These are phyloP conservation scores for Echinosophora koreensis DNA, from an alignment of 306 rosid genomes.

Conservation along the genomic window DNA sequence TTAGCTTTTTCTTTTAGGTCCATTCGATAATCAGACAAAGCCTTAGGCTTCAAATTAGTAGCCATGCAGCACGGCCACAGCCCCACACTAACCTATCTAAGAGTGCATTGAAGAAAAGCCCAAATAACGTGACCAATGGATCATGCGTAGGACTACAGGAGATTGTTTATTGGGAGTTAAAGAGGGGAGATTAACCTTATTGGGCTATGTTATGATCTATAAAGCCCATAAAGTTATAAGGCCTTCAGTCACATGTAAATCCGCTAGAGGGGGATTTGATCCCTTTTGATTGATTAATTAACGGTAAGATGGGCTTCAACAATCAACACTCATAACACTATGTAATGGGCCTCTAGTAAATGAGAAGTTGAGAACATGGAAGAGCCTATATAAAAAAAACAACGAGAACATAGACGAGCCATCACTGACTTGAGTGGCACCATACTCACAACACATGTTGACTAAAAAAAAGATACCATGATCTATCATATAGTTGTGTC, in stretches of 20 bases:
- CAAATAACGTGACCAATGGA: background rate
- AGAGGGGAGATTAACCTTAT: too few species aligned
- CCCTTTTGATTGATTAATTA: background rate
- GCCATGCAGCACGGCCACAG: background rate
- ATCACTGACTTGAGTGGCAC: background rate
- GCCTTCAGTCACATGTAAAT: background rate
- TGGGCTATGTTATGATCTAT: background rate
- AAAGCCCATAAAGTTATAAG: background rate
- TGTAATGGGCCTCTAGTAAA: background rate
- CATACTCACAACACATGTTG: too few species aligned
- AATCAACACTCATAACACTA: background rate
- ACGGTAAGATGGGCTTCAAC: background rate
- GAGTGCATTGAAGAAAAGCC: background rate
- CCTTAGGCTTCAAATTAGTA: background rate
- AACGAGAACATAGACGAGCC: too few species aligned
- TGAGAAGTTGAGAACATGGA: too few species aligned
- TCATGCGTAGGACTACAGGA: too few species aligned
- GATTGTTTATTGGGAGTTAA: background rate
- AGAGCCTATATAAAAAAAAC: too few species aligned
- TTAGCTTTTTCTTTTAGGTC: too few species aligned
- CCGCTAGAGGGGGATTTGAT: too few species aligned
- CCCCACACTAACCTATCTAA: too few species aligned
- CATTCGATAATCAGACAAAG: background rate
- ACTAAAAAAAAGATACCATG: too few species aligned
- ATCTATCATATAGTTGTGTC: too few species aligned